A percentile compares a stretch with the other conserved stretches of the same genome.
Evolutionary conservation across 73 alveolate genomes (phyloP).

Genomic region (Paramecium pentaurelia): DNA sequence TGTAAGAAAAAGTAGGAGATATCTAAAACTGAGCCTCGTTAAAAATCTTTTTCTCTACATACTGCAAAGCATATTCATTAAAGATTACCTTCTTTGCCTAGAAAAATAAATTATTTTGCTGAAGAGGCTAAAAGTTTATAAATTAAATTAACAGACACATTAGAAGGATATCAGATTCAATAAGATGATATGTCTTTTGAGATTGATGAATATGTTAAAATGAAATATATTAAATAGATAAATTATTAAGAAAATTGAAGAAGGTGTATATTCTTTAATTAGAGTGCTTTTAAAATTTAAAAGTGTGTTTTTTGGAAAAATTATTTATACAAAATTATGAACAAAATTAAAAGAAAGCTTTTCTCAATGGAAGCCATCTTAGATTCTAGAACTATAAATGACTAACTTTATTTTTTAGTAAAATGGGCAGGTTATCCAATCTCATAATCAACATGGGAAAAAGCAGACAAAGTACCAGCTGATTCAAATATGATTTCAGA

Average conservation of each 20-base stretch:
- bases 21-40: background rate
- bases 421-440: background rate
- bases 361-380: background rate
- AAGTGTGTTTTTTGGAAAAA: background rate
- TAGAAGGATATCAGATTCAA: background rate
- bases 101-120: background rate
- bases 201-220: background rate
- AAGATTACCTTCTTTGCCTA: background rate
- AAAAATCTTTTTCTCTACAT: background rate
- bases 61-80: background rate
- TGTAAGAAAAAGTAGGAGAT: background rate
- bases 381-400: background rate
- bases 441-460: background rate
- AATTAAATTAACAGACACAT: background rate
- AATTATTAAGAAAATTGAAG: background rate
- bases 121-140: background rate
- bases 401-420: background rate
- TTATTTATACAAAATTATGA: background rate
- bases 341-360: background rate
- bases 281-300: background rate
- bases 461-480: background rate
- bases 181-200: background rate
- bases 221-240: background rate
- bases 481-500: background rate
- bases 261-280: background rate